These are phyloP conservation scores for Eimeria maxima DNA, from an alignment of 169 alveolate species.

Conservation along the genomic window DNA sequence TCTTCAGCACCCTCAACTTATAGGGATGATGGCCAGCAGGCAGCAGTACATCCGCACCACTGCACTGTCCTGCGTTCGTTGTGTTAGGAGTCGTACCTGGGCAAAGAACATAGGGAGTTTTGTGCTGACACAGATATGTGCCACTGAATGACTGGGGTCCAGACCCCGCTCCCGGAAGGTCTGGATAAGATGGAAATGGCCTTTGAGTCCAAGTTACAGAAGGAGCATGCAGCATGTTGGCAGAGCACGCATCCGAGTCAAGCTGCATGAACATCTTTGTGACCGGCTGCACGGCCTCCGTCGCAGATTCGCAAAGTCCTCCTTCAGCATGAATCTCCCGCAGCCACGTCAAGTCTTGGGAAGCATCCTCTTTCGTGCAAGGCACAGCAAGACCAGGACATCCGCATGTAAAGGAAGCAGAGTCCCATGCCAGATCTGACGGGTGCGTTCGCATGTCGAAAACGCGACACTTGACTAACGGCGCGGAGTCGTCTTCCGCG, in stretches of 20 bases:
- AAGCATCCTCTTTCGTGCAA: conserved; percentile 22
- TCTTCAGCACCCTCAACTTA: background rate
- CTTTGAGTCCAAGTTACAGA: background rate
- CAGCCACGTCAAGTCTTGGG: conserved; percentile 27
- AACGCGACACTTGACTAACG: conserved; percentile 19
- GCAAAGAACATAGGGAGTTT: conserved; percentile 47
- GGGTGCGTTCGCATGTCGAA: conserved; percentile 68
- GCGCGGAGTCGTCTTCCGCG: background rate
- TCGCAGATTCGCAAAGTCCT: conserved; percentile 22
- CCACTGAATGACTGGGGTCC: conserved; percentile 50
- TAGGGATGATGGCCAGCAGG: background rate
- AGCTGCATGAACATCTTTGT: conserved; percentile 28
- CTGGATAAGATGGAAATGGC: conserved; percentile 59
- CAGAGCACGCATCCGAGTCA: background rate
- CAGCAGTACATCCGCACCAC: background rate
- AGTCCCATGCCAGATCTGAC: conserved; percentile 52
- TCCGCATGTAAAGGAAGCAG: conserved; percentile 46
- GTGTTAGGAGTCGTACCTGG: background rate
- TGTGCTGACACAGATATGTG: conserved; percentile 52
- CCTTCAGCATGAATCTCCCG: conserved; percentile 13
- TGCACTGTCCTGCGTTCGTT: background rate
- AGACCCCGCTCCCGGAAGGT: conserved; percentile 65
- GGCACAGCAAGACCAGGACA: conserved; percentile 57
- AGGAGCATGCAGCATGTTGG: background rate
- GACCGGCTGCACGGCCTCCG: conserved; percentile 29